These are phyloP conservation scores for Penicillium sp. DNA, from an alignment of 2,329 filamentous ascomycete species.

Conservation along the genomic window DNA sequence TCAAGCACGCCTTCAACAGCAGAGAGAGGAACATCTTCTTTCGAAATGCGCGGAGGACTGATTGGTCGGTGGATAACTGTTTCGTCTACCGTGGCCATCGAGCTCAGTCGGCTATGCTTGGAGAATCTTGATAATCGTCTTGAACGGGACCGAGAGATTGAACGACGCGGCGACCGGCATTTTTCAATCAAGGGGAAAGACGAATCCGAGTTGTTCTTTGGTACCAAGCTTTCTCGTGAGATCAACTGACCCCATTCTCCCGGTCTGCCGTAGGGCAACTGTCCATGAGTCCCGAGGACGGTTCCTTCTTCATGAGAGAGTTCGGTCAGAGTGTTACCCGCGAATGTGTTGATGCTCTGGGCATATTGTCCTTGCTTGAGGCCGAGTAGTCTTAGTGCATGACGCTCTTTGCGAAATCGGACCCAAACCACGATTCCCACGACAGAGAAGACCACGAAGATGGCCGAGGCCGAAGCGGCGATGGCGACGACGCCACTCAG, in stretches of 20 bases:
- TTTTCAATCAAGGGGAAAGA: slow-evolving; percentile 26
- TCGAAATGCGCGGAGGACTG: slow-evolving; percentile 21
- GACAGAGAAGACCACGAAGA: slow-evolving; percentile 33
- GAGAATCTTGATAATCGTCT: slow-evolving; percentile 29
- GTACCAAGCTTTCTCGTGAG: slow-evolving; percentile 31
- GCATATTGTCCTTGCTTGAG: slow-evolving; percentile 20
- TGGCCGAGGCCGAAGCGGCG: slow-evolving; percentile 31
- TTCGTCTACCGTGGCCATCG: slow-evolving; percentile 33
- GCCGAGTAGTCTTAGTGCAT: slow-evolving; percentile 25
- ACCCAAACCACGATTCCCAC: slow-evolving; percentile 35
- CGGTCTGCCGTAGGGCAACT: slow-evolving; percentile 33
- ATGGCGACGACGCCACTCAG: slow-evolving; percentile 34
- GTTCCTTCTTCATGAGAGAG: slow-evolving; percentile 32
- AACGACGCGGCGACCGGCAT: slow-evolving; percentile 30
- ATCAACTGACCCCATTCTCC: slow-evolving; percentile 34
- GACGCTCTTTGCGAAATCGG: slow-evolving; percentile 33
- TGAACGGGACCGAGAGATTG: slow-evolving; percentile 35
- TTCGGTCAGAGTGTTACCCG: slow-evolving; percentile 30
- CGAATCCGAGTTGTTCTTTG: slow-evolving; percentile 20
- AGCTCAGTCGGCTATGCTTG: slow-evolving; percentile 27
- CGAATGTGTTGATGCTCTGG: slow-evolving; percentile 21
- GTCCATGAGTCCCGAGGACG: slow-evolving; percentile 30
- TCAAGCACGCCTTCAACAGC: slow-evolving; percentile 35
- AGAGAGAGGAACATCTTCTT: slow-evolving; percentile 31
- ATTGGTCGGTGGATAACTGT: slow-evolving; percentile 18